Conservation (phyloP, 106 monocot species). For the Dendrobium catenatum region DNA sequence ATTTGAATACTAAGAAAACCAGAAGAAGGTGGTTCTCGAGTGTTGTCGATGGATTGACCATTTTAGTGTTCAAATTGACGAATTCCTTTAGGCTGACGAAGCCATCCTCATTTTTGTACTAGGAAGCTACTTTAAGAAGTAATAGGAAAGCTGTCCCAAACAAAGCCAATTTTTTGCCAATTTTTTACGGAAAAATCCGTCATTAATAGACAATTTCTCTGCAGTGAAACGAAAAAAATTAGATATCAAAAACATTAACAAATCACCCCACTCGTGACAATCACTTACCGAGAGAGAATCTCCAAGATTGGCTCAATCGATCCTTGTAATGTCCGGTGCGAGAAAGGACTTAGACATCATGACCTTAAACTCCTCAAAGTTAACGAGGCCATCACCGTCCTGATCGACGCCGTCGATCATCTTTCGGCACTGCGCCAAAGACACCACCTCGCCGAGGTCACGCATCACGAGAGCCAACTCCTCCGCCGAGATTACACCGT, state of each 20-base stretch:
- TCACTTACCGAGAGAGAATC: no score
- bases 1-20: conserved; percentile 39
- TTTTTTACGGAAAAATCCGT: no score
- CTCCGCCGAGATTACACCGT: conserved; percentile 50
- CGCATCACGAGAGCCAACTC: conserved; percentile 49
- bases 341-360: conserved; percentile 29
- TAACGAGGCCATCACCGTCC: conserved; percentile 52
- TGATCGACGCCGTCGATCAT: conserved; percentile 61
- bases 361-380: conserved; percentile 55
- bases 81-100: conserved; percentile 50
- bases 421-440: conserved; percentile 36
- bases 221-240: no score
- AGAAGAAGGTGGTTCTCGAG: conserved; percentile 37
- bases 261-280: no score
- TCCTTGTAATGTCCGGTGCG: background rate
- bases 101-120: conserved; percentile 44
- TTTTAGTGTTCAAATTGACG: conserved; percentile 22
- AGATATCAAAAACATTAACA: no score
- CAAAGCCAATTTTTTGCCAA: no score
- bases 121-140: no score
- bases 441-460: conserved; percentile 33
- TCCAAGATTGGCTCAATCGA: background rate
- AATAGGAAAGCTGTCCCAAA: no score
- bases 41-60: conserved; percentile 13
- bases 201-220: no score